Conservation (phyloP, 1,284 basidiomycete genomes). For the Athelia sp. region DNA sequence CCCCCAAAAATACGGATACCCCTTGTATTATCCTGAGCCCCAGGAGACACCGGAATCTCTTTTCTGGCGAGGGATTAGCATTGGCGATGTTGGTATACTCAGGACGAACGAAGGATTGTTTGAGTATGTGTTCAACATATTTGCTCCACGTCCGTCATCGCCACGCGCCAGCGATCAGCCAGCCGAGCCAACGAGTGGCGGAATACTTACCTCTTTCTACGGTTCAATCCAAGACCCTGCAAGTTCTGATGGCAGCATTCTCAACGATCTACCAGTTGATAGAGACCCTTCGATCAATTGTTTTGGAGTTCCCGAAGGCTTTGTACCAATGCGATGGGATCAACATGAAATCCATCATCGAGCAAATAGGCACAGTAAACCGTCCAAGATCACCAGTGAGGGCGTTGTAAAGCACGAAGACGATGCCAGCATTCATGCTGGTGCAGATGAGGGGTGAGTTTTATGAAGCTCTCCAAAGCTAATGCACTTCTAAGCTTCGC, state of each 20-base stretch:
- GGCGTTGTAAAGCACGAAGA: not conserved
- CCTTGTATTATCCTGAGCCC: slow-evolving; percentile 26
- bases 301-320: slow-evolving; percentile 14
- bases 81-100: slow-evolving; percentile 26
- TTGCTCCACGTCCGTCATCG: too few relatives aligned
- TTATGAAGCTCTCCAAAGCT: not conserved
- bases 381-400: not conserved
- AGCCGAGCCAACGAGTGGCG: too few relatives aligned
- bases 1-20: slow-evolving; percentile 19
- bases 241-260: too few relatives aligned
- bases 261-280: too few relatives aligned
- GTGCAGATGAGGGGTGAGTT: not conserved
- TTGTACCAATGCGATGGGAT: slow-evolving; percentile 7
- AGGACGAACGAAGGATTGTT: slow-evolving; percentile 25
- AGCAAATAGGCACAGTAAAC: not conserved
- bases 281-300: slow-evolving; percentile 16
- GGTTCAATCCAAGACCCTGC: too few relatives aligned
- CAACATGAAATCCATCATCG: slow-evolving; percentile 10
- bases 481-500: not conserved
- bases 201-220: too few relatives aligned
- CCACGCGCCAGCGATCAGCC: slow-evolving; percentile 9
- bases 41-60: slow-evolving; percentile 15
- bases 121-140: slow-evolving; percentile 30
- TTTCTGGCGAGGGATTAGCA: slow-evolving; percentile 18
- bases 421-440: not conserved